Base-by-base conservation (phyloP, 352 stramenopile species). In the Phytophthora nicotianae region DNA sequence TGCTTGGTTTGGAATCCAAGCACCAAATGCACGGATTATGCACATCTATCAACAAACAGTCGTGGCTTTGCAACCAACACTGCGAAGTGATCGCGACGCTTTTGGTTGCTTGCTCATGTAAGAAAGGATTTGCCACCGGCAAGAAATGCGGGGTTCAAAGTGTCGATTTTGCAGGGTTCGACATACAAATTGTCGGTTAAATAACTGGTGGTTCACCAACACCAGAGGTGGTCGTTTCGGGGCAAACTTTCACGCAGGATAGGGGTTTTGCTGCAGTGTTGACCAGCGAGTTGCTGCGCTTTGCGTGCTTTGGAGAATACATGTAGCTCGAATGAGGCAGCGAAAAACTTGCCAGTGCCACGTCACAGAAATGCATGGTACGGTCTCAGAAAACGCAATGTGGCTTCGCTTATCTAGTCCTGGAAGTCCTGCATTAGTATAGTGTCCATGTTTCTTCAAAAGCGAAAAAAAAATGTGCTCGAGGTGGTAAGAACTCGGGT, bases 121-220 rank as follows among this genome's bases (percentile, higher is more conserved):
- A 20, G 55, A 70, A 65, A 65, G 35, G 62, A 70, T 65, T 70
- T 68, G 60, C 60, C 38, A 20, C 9, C 29, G 19, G 17, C 40
- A 7, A 66, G 50, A 66, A 61, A 61, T 50, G 57, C 17, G 42
- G n/a, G n/a, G n/a, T n/a, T n/a, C n/a, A n/a, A n/a, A 42, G 45
- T 62, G 45, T 62, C 21, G 33, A 65, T 58, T n/a, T 47, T 37
- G n/a, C 20, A 50, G 42, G 43, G 45, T 29, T 43, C 29, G 29
- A 29, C 50, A 67, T 67, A 67, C 58, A 55, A 45, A 46, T 2
- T n/a, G 3, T 42, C 10, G 50, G 58, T 55, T 3, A 32, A 62
- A 62, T 47, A 62, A 24, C 53, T 42, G 45, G 20, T 21, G 45
- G 16, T 45, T 16, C n/a, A n/a, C n/a, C n/a, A n/a, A n/a, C n/a